phyloP scores from a whole-genome alignment of 116 monocot species.

The Posidonia oceanica region DNA sequence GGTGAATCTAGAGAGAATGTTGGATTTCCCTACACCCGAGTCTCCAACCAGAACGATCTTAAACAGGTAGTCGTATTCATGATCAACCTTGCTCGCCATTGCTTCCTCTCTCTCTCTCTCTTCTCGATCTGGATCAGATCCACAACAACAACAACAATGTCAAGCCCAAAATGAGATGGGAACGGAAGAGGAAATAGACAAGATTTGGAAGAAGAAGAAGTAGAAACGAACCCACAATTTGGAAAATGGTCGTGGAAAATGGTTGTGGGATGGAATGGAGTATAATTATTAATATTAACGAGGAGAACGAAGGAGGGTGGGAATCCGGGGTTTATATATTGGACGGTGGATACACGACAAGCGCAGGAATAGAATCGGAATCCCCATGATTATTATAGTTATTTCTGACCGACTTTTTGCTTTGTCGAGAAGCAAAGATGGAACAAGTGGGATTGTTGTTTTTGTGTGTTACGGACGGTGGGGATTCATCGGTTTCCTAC shows the following conservation, averaged over 20 bases:
- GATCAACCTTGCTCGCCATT: conserved; percentile 8
- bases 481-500: too few species aligned
- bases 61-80: conserved; percentile 91
- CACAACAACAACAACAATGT: background rate
- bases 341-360: too few species aligned
- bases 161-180: background rate
- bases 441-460: too few species aligned
- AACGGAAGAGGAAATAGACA: background rate
- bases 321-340: too few species aligned
- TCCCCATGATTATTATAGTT: too few species aligned
- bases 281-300: too few species aligned
- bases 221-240: background rate
- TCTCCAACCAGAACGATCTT: conserved; percentile 93
- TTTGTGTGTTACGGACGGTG: too few species aligned
- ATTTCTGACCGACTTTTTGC: too few species aligned
- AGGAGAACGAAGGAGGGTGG: too few species aligned
- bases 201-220: background rate
- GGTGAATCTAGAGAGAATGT: conserved; percentile 82
- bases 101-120: background rate
- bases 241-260: background rate
- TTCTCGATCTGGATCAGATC: background rate
- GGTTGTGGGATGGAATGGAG: too few species aligned
- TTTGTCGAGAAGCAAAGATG: too few species aligned
- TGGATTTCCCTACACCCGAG: conserved; percentile 89
- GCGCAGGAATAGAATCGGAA: too few species aligned